Evolutionary conservation across 2,329 filamentous ascomycete species (phyloP), one percentile per base, ranked within the genome.

Genomic region (Cladophialophora psammophila): DNA sequence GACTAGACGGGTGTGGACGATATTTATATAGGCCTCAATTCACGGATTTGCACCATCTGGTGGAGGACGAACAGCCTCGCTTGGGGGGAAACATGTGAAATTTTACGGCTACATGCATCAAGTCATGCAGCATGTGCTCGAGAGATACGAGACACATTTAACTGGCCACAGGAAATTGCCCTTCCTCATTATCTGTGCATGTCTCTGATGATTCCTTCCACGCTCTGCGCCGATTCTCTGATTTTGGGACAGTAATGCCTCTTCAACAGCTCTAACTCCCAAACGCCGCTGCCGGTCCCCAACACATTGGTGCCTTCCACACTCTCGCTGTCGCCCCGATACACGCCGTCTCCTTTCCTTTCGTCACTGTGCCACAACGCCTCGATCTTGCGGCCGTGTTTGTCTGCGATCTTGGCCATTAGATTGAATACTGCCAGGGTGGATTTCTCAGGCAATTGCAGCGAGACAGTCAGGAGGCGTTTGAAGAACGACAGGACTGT

Each of bases 281-380:
- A 99, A 0, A 96, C 86, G 0, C 93, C 97, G 4, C 89, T 88
- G 2, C 72, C 72, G 2, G 69, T 68, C 0, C 94, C 91, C 79
- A 95, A 96, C 0, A 94, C 93, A 80, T 98, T 98, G 72, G 90
- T 94, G 7, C 87, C 89, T 79, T 97, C 94, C 3, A 96, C 86
- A 70, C 90, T 91, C 34, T 86, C 85, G 53, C 88, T 88, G 52
- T 90, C 78, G 0, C 93, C 85, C 78, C 94, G 91, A 75, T 92
- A 98, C 0, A 90, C 87, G 2, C 95, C 95, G 76, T 98, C 94
- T 6, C 94, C 94, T 77, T 92, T 91, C 58, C 94, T 86, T 82
- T 98, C 95, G 77, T 98, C 94, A 0, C 93, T 96, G 74, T 96
- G 89, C 94, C 95, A 99, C 68, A 99, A 79, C n/a, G 90, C 88